These are phyloP conservation scores for Lachnellula arida DNA, from an alignment of 2,329 filamentous ascomycete species.

Conservation along the genomic window DNA sequence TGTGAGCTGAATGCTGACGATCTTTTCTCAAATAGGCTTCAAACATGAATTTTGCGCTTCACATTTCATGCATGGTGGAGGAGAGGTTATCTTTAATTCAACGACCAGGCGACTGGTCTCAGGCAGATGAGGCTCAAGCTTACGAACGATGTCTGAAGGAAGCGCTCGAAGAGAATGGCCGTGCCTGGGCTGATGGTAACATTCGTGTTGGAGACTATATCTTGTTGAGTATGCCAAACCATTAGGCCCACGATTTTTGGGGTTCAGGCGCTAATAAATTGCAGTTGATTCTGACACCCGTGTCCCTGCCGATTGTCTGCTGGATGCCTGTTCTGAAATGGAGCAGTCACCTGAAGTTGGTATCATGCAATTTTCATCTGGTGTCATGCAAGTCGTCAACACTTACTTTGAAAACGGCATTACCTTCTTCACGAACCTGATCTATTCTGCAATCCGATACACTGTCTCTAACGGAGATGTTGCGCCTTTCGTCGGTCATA, in stretches of 20 bases:
- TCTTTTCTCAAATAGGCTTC: constrained; percentile 59
- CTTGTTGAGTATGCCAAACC: constrained; percentile 46
- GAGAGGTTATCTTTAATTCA: constrained; percentile 57
- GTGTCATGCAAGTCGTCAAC: constrained; percentile 73
- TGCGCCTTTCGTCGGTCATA: constrained; percentile 77
- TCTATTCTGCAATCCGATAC: constrained; percentile 73
- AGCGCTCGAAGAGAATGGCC: constrained; percentile 55
- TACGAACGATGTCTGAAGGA: constrained; percentile 63
- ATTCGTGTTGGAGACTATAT: constrained; percentile 66
- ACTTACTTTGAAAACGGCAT: constrained; percentile 69
- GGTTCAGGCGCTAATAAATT: constrained; percentile 12
- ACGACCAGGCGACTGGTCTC: constrained; percentile 59
- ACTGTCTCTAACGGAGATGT: constrained; percentile 74
- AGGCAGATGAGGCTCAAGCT: constrained; percentile 61
- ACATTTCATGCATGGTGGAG: constrained; percentile 65
- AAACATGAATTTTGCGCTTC: constrained; percentile 68
- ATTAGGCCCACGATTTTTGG: constrained; percentile 14
- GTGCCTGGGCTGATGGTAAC: constrained; percentile 55
- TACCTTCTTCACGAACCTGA: constrained; percentile 68
- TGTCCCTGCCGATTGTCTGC: constrained; percentile 70
- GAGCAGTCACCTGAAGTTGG: constrained; percentile 73
- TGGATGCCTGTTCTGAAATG: constrained; percentile 79
- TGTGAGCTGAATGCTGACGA: constrained; percentile 20
- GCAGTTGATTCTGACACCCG: constrained; percentile 70
- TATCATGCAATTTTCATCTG: constrained; percentile 72